Percentiles rank a stretch among this genome's conserved stretches.
Conservation (phyloP, 805 yeast genomes). For the Pachysolen tannophilus region DNA sequence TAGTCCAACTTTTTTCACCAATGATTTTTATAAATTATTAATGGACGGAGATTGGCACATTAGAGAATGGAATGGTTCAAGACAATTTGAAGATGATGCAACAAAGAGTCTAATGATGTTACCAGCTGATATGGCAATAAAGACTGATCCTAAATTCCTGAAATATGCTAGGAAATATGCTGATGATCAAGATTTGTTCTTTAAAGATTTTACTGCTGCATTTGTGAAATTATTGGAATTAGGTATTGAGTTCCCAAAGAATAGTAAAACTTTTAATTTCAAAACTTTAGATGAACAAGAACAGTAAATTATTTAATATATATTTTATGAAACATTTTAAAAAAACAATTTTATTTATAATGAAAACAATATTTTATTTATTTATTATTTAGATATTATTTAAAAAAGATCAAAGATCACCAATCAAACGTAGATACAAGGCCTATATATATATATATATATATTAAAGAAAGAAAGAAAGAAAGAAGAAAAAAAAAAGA, state of each 20-base stretch:
- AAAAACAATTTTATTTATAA: too few species aligned
- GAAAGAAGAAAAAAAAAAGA: background rate
- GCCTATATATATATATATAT: background rate
- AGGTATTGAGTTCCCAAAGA: constrained; percentile 59
- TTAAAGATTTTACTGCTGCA: constrained; percentile 39
- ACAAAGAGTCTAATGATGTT: constrained; percentile 50
- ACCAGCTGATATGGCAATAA: constrained; percentile 49
- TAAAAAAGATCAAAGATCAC: too few species aligned
- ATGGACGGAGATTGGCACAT: constrained; percentile 50
- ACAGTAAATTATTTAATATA: too few species aligned
- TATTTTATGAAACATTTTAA: too few species aligned
- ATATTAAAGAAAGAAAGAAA: too few species aligned
- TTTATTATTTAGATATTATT: too few species aligned
- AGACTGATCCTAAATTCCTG: constrained; percentile 35
- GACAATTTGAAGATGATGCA: constrained; percentile 54
- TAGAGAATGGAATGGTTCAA: constrained; percentile 53
- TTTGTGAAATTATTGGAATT: constrained; percentile 52
- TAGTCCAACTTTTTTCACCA: constrained; percentile 64
- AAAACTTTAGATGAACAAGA: constrained; percentile 69
- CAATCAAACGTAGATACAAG: too few species aligned
- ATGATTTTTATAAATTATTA: constrained; percentile 59
- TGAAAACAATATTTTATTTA: too few species aligned
- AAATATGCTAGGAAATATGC: constrained; percentile 42
- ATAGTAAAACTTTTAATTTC: constrained; percentile 37
- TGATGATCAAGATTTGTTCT: constrained; percentile 38